Evolutionary conservation across 2,329 filamentous ascomycete species (phyloP).

Genomic region (Hypocrella siamensis): DNA sequence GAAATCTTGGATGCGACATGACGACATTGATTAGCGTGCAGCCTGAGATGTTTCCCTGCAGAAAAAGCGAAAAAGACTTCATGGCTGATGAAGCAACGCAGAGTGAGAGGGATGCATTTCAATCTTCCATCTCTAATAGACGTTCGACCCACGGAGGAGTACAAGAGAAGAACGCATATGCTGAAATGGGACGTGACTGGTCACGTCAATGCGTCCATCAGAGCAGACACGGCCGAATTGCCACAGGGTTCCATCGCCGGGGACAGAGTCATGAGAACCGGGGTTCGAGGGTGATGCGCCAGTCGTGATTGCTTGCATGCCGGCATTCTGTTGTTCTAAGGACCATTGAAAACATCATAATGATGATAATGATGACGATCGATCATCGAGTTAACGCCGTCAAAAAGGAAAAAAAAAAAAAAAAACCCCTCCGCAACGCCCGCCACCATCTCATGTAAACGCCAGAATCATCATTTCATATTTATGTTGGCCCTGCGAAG

Average conservation of each 20-base stretch:
- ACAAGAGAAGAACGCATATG: constrained; percentile 35
- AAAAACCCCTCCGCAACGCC: not conserved
- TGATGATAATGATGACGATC: no score
- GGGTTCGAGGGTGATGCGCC: no score
- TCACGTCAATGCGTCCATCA: no score
- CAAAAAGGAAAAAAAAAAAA: not conserved
- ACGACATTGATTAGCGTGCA: not conserved
- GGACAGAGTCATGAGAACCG: no score
- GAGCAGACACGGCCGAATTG: no score
- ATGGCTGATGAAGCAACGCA: constrained; percentile 27
- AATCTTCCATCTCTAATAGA: constrained; percentile 39
- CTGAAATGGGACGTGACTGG: constrained; percentile 32
- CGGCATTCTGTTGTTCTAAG: not conserved
- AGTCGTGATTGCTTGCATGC: not conserved
- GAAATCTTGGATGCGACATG: not conserved
- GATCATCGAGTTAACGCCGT: no score
- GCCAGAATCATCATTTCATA: constrained; percentile 14
- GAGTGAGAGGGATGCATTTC: constrained; percentile 32
- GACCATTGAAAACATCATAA: constrained; percentile 14
- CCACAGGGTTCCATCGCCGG: no score
- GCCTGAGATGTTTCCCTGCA: constrained; percentile 23
- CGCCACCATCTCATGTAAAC: not conserved
- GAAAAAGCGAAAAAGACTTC: constrained; percentile 31
- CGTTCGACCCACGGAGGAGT: constrained; percentile 35
- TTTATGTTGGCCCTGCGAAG: constrained; percentile 22